Evolutionary conservation across 208 protist species (phyloP).

Genomic region (Naegleria lovaniensis): DNA sequence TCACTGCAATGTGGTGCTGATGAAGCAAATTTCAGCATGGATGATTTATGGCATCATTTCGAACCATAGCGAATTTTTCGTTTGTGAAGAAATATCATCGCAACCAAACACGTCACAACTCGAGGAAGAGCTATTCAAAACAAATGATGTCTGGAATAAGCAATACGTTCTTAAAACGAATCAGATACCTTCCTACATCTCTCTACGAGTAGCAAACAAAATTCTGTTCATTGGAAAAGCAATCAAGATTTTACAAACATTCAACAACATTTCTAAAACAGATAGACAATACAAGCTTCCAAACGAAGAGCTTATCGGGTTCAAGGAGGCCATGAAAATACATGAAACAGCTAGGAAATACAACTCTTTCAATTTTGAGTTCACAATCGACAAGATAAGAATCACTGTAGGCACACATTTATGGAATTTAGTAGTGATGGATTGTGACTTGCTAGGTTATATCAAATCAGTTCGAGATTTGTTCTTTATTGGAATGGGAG

Average conservation of each 20-base stretch:
- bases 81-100: background rate
- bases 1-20: background rate
- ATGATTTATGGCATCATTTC: slow-evolving; percentile 1
- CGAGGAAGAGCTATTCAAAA: background rate
- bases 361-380: background rate
- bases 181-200: background rate
- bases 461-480: background rate
- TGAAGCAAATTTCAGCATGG: slow-evolving; percentile 3
- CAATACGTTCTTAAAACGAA: background rate
- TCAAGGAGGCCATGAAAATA: background rate
- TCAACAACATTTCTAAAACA: background rate
- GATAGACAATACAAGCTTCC: background rate
- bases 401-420: background rate
- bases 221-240: slow-evolving; percentile 6
- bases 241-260: background rate
- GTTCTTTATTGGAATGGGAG: background rate
- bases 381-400: background rate
- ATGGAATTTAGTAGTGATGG: background rate
- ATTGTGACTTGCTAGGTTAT: background rate
- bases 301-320: background rate
- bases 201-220: background rate
- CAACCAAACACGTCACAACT: background rate
- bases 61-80: background rate
- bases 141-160: background rate
- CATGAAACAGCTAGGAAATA: background rate